Evolutionary conservation across 495 filamentous ascomycete genomes (phyloP).

Genomic region (Venustampulla echinocandica): DNA sequence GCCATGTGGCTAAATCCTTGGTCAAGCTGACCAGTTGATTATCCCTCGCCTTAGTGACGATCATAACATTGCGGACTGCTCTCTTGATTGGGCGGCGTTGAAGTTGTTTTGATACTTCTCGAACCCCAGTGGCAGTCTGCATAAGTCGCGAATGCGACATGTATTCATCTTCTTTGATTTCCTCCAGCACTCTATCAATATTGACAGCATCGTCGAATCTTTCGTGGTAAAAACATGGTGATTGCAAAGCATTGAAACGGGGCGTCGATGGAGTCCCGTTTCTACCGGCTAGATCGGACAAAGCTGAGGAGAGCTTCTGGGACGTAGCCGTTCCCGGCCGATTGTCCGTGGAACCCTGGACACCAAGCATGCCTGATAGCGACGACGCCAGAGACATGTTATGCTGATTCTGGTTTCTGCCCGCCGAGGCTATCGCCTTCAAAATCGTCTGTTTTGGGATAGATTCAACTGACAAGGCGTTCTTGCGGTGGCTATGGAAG

Average conservation of each 20-base stretch:
- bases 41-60: constrained; percentile 92
- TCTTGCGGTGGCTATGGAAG: constrained; percentile 46
- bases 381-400: constrained; percentile 42
- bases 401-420: constrained; percentile 50
- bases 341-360: constrained; percentile 10
- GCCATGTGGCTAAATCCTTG: constrained; percentile 75
- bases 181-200: constrained; percentile 88
- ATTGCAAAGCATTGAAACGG: constrained; percentile 60
- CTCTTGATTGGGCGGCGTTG: constrained; percentile 81
- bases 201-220: constrained; percentile 94
- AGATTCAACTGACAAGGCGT: constrained; percentile 57
- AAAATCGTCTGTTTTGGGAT: constrained; percentile 80
- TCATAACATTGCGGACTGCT: constrained; percentile 85
- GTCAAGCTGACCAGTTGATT: constrained; percentile 81
- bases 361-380: constrained; percentile 41
- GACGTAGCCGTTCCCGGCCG: constrained; percentile 35
- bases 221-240: constrained; percentile 95
- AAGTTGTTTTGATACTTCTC: constrained; percentile 90
- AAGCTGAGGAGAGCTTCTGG: constrained; percentile 55
- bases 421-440: constrained; percentile 73
- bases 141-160: constrained; percentile 87
- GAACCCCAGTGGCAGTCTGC: constrained; percentile 87
- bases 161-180: constrained; percentile 83
- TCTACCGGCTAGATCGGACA: constrained; percentile 48
- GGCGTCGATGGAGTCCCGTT: constrained; percentile 49